Percentiles rank a stretch among this genome's conserved stretches.
phyloP scores from a whole-genome alignment of 768 basidiomycete genomes.

The Holtermanniella nyarrowii region DNA sequence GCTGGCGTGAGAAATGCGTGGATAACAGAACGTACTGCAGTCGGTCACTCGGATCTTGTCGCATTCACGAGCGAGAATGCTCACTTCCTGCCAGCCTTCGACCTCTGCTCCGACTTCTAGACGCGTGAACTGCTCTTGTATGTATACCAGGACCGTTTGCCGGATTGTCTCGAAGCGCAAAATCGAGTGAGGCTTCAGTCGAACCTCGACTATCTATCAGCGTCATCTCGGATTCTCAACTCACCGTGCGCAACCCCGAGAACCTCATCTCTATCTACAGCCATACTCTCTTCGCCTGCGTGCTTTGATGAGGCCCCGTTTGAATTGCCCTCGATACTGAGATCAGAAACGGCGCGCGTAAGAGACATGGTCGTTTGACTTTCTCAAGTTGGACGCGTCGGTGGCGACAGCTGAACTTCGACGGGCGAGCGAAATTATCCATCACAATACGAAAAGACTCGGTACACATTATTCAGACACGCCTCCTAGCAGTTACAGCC shows the following conservation, averaged over 20 bases:
- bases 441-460: not conserved
- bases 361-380: not conserved
- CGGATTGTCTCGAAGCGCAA: constrained; percentile 67
- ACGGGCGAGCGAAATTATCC: not conserved
- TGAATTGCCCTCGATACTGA: not conserved
- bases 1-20: not conserved
- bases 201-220: constrained; percentile 61
- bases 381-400: not conserved
- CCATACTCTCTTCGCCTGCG: not conserved
- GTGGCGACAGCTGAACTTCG: too few relatives aligned
- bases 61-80: not conserved
- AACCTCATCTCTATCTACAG: not conserved
- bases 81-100: constrained; percentile 67
- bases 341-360: not conserved
- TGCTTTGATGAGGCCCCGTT: not conserved
- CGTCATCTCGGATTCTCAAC: not conserved
- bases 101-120: constrained; percentile 62
- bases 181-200: constrained; percentile 57
- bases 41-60: not conserved
- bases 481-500: constrained; percentile 72
- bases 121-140: constrained; percentile 52
- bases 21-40: not conserved
- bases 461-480: not conserved
- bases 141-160: constrained; percentile 52
- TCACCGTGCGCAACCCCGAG: not conserved